A percentile compares a stretch with the other conserved stretches of the same genome.
Evolutionary conservation across 306 rosid genomes (phyloP).

Genomic region (Amphicarpaea edgeworthii): DNA sequence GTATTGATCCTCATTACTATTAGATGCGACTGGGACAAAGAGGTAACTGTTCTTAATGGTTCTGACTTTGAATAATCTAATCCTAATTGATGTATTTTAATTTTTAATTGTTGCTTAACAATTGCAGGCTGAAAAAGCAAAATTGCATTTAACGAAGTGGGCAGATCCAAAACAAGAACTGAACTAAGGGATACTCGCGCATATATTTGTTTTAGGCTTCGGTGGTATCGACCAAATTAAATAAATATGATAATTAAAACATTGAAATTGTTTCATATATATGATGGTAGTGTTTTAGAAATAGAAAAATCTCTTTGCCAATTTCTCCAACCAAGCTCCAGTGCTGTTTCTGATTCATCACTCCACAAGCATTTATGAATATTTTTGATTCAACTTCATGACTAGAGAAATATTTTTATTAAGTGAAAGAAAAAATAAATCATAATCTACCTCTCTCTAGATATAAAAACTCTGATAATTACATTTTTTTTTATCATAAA

Average conservation of each 20-base stretch:
- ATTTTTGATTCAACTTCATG: neutral
- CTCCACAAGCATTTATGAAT: neutral
- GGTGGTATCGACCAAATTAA: neutral
- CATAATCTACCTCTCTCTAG: too few species aligned
- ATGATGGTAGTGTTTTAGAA: neutral
- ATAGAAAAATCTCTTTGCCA: neutral
- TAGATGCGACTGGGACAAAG: conserved; percentile 81
- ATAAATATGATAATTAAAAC: neutral
- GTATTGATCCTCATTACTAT: conserved; percentile 58
- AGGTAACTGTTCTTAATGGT: conserved; percentile 50
- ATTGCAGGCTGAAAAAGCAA: conserved; percentile 72
- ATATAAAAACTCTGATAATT: too few species aligned
- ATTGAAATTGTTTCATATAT: neutral
- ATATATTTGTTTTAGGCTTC: neutral
- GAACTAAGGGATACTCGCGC: neutral
- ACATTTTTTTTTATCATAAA: too few species aligned
- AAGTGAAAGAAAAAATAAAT: too few species aligned
- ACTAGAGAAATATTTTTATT: too few species aligned
- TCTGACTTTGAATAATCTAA: neutral
- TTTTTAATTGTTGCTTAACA: conserved; percentile 18
- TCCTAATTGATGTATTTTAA: neutral
- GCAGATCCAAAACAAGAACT: conserved; percentile 38
- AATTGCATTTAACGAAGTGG: conserved; percentile 53
- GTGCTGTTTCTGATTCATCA: neutral
- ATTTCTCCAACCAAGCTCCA: neutral